Evolutionary conservation across 306 rosid species (phyloP), one percentile per base, ranked within the genome.

Genomic region (Cicer pinnatifidum): DNA sequence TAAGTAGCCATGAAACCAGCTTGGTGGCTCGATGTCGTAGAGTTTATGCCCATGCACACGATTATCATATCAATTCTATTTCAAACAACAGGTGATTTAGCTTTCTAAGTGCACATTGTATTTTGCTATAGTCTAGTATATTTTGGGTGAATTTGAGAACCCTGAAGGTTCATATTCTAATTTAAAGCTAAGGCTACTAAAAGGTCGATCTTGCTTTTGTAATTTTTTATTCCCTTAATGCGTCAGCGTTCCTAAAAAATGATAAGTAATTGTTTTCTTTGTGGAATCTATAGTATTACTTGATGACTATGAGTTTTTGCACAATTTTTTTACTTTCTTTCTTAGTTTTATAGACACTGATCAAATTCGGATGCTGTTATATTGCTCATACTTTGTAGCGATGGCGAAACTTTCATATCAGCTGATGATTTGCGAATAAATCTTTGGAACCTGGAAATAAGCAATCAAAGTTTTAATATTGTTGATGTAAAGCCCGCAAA

Each of bases 21-120:
- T 81, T 87, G 80, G 78, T 86, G 38, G 99, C 99, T 68, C 91
- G 99, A 83, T 95, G 97, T 79, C 97, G 99, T 70, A 88, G 97
- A 82, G 96, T 95, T 66, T 95, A 95, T 83, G 99, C 97, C 20
- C 99, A 95, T 80, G 99, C 99, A 20, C 99, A 95, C 82, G 99
- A 95, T 79, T 95, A 95, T 82, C 99, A 95, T 82, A 95, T 95
- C 84, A 95, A 95, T 78, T 95, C 99, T 51, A 95, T 95, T 75
- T 95, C 99, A 53, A 95, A 90, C 75, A 95, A 95, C 96, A 95
- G 99, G 99, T 94, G 78, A 76, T 76, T 65, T 58, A 50, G 66
- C 59, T 78, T 73, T 78, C 75, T 78, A 53, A 40, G 17, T 53
- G 6, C 72, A 17, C 59, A 15, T 35, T 33, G 35, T 68, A 60